Base-by-base conservation (phyloP, 495 filamentous ascomycete genomes). In the Aspergillus sparsus region DNA sequence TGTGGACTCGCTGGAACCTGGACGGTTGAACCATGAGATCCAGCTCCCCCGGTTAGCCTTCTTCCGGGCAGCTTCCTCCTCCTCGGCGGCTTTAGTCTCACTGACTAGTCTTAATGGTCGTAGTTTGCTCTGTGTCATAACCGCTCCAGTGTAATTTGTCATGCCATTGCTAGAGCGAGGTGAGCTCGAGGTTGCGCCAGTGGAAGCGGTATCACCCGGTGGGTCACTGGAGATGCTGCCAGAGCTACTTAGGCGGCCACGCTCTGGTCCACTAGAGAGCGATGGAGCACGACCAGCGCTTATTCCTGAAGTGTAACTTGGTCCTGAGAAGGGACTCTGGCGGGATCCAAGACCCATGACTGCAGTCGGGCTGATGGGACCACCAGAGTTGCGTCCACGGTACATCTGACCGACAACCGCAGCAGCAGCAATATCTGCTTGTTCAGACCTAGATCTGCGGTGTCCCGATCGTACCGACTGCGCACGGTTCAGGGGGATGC, bases 361-460 rank as follows among this genome's bases (percentile, higher is more conserved):
- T 27, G 21, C 59, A 16, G 77, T 79, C 27, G 85, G 85, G 62
- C 79, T 83, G 21, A 80, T 76, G 6, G 78, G 80, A 5, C 79
- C 83, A 8, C 77, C 72, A 4, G 87, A 88, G 18, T 86, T 77
- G 13, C 83, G 82, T 12, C 85, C 85, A 64, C 86, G 87, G 76
- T 92, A 92, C 89, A 95, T 95, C 65, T 89, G 89, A 59, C 88
- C 88, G 16, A 94, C 87, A 33, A 94, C 83, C 42, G 80, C 82
- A 15, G 90, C 90, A 5, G 84, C 86, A 15, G 66, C 76, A 46
- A 81, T 77, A 52, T 74, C 76, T 1, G 84, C 82, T 63, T 90
- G 87, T 61, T 96, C 91, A 53, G 90, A 94, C 70, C 79, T 81
- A 15, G 80, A 82, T 72, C 80, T 86, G 74, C 75, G 85, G 75